Base-by-base conservation (phyloP, 2,329 filamentous ascomycete genomes). In the Aspergillus jensenii region DNA sequence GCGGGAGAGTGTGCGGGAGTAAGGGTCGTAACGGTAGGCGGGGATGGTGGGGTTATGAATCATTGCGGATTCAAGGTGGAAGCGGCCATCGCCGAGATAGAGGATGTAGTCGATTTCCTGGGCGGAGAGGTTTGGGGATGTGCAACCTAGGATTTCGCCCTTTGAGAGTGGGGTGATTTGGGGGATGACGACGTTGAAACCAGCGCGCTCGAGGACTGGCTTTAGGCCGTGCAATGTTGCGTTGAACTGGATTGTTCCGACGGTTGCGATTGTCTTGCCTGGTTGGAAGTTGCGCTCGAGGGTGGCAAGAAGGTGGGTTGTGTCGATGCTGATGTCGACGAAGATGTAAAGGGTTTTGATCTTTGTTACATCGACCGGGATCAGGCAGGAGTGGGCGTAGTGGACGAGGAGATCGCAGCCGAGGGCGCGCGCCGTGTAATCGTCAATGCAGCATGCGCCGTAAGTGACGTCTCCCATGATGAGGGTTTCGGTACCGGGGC, bases 401-500 rank as follows among this genome's bases (percentile, higher is more conserved):
- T 99, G 95, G 1, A 99, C 90, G 9, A 99, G 82, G 6, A 99
- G 80, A 67, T 99, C 95, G 73, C 95, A 99, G 2, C 92, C 95
- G 21, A 99, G 83, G 0, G 96, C 95, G 45, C 93, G 83, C 1
- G 95, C 96, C 0, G 95, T 99, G 77, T 96, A 99, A 77, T 99
- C 95, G 73, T 99, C 95, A 67, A 99, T 97, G 72, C 95, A 99
- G 80, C 95, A 99, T 21, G 95, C 95, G 62, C 95, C 95, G 74
- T 99, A 99, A 1, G 95, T 99, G 44, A 99, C 95, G 73, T 99
- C 95, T 60, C 95, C 95, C 95, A 99, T 99, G 74, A 99, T 99
- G 54, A 98, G 82, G 2, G 93, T 98, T 73, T 96, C 91, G 41
- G 90, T 89, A 1, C 90, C 92, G 0, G 91, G 89, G 70, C 95